Evolutionary conservation across 257 asterid species (phyloP), one percentile per base, ranked within the genome.

Genomic region (Buddleja alternifolia): DNA sequence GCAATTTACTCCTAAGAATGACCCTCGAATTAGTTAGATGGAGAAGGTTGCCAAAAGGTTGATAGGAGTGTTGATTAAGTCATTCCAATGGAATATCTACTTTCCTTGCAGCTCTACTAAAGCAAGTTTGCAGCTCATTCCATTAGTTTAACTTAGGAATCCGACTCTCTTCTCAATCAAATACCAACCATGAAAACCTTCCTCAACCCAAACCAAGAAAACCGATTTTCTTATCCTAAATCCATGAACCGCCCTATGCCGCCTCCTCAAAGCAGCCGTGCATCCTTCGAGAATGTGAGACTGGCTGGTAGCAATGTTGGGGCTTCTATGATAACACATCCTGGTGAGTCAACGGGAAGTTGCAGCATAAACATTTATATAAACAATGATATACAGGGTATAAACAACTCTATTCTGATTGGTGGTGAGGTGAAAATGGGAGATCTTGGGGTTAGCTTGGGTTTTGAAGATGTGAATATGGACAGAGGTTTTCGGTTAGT

Each of bases 311-410:
- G 67, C 10, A 77, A 16, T 11, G 68, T 60, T 5, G 93, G 88
- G 51, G 85, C 85, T 21, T 77, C 88, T 6, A 78, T 81, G 88
- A 36, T 76, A 23, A 64, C 57, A 2, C 80, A 57, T 0, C 66
- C 59, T 42, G 75, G 75, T 4, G 90, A 81, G 77, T 50, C 82
- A 0, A 63, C 57, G 5, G 85, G 82, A 1, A 75, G 93, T 34
- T 86, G 91, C 84, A 79, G 83, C 82, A 71, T 89, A 65, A 84
- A 86, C 70, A 88, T 93, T 5, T 90, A 90, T 67, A 66, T 88
- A 37, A 88, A 81, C 88, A 93, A 85, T 53, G 86, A 88, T 50
- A 75, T 85, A 8, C 86, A 88, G 46, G 98, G 95, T 0, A 82
- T 88, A 17, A 90, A 81, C 84, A 85, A 93, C 82, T 93, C 95